Evolutionary conservation across 768 basidiomycete genomes (phyloP).

Genomic region (Lactarius pseudohatsudake): DNA sequence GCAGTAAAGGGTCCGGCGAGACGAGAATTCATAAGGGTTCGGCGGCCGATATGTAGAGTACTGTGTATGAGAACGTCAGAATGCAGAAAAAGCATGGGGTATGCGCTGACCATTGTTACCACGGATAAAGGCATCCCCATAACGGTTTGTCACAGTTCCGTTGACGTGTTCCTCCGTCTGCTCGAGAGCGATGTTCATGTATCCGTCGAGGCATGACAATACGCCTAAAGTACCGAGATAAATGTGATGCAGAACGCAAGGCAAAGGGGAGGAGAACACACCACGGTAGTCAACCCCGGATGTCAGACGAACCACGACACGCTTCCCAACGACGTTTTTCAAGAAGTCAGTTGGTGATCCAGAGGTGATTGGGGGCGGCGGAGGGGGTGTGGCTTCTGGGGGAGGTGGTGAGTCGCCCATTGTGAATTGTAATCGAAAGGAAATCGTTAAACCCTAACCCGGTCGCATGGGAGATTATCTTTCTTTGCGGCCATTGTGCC

Average conservation of each 20-base stretch:
- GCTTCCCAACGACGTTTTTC: constrained; percentile 95
- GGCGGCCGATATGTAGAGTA: constrained; percentile 53
- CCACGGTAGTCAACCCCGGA: constrained; percentile 25
- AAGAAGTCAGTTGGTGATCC: constrained; percentile 93
- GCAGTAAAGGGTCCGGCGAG: neutral
- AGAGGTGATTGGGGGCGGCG: constrained; percentile 48
- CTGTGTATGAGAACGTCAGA: constrained; percentile 38
- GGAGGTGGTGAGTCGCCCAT: constrained; percentile 41
- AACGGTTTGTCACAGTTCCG: constrained; percentile 81
- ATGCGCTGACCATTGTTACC: constrained; percentile 77
- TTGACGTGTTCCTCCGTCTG: constrained; percentile 96
- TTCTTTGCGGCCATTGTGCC: neutral
- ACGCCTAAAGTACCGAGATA: constrained; percentile 56
- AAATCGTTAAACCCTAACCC: constrained; percentile 3
- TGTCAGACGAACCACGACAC: constrained; percentile 80
- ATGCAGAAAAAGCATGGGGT: neutral
- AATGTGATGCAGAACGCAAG: neutral
- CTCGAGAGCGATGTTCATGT: constrained; percentile 99
- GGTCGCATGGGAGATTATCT: neutral
- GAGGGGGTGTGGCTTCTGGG: constrained; percentile 44
- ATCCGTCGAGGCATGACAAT: constrained; percentile 93
- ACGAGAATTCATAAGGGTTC: constrained; percentile 18
- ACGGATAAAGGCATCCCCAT: constrained; percentile 94
- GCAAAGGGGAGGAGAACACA: constrained; percentile 14
- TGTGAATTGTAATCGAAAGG: neutral